phyloP scores from a whole-genome alignment of 495 filamentous ascomycete species.

The Podospora comata region DNA sequence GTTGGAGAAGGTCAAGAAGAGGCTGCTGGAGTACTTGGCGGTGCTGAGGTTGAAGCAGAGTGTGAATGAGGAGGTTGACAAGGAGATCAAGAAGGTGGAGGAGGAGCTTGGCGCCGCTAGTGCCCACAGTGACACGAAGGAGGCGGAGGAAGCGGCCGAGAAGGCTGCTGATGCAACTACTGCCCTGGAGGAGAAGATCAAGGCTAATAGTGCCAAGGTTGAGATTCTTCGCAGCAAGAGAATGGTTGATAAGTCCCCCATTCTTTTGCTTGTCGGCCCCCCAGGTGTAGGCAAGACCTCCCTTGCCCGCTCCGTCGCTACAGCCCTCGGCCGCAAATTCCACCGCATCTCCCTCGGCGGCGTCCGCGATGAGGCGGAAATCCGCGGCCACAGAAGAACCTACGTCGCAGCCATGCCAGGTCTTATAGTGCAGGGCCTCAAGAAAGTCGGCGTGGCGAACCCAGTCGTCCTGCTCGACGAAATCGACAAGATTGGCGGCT shows the following conservation, averaged over 20 bases:
- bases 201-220: constrained; percentile 57
- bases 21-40: constrained; percentile 90
- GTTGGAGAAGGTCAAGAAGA: constrained; percentile 95
- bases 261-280: constrained; percentile 88
- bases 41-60: constrained; percentile 92
- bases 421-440: constrained; percentile 86
- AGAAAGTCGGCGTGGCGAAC: constrained; percentile 94
- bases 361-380: constrained; percentile 94
- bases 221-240: constrained; percentile 67
- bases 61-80: constrained; percentile 74
- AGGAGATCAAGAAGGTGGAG: constrained; percentile 64
- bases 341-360: constrained; percentile 96
- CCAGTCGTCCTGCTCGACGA: constrained; percentile 97
- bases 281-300: constrained; percentile 97
- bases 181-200: constrained; percentile 39
- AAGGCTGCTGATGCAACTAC: constrained; percentile 27
- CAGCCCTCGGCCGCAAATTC: constrained; percentile 90
- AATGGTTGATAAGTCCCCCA: constrained; percentile 92
- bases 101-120: constrained; percentile 51
- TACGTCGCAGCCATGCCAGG: constrained; percentile 99
- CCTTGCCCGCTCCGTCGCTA: constrained; percentile 88
- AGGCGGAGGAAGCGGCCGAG: constrained; percentile 10
- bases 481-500: constrained; percentile 93
- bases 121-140: constrained; percentile 23
- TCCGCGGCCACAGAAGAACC: constrained; percentile 90